Conservation (phyloP, 805 yeast genomes). For the Lipomyces anomalus region DNA sequence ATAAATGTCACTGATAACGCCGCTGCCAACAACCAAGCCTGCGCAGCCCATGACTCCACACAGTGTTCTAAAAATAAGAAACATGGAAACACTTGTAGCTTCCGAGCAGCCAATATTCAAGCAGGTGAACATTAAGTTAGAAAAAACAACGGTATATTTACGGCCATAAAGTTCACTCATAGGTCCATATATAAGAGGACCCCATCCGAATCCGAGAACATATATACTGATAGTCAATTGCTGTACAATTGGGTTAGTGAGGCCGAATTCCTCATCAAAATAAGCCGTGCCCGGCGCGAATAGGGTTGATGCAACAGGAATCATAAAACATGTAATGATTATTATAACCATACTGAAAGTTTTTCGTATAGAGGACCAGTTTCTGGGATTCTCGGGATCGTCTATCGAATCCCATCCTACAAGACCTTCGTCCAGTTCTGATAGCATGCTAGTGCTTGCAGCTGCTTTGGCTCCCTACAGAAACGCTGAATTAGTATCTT, state of each 20-base stretch:
- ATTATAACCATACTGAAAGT: conserved; percentile 37
- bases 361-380: conserved; percentile 32
- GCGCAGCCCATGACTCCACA: conserved; percentile 21
- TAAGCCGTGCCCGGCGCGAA: conserved; percentile 22
- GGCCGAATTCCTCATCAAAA: conserved; percentile 34
- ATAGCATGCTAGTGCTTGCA: no score
- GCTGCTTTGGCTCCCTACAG: no score
- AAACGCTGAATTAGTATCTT: no score
- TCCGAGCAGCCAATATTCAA: conserved; percentile 22
- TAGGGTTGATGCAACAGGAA: conserved; percentile 20
- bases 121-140: conserved; percentile 11
- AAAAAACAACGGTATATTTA: conserved; percentile 13
- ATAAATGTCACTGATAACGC: conserved; percentile 19
- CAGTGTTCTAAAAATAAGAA: conserved; percentile 17
- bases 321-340: conserved; percentile 19
- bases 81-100: conserved; percentile 12
- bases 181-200: conserved; percentile 21
- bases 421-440: conserved; percentile 11
- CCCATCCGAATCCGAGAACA: conserved; percentile 24
- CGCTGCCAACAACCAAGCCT: conserved; percentile 22
- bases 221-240: conserved; percentile 17
- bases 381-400: conserved; percentile 39
- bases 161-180: conserved; percentile 22
- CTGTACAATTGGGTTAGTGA: conserved; percentile 12
- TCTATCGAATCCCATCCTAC: conserved; percentile 30